A percentile compares a stretch with the other conserved stretches of the same genome.
Conservation (phyloP, 306 rosid species). For the Abrus pulchellus region DNA sequence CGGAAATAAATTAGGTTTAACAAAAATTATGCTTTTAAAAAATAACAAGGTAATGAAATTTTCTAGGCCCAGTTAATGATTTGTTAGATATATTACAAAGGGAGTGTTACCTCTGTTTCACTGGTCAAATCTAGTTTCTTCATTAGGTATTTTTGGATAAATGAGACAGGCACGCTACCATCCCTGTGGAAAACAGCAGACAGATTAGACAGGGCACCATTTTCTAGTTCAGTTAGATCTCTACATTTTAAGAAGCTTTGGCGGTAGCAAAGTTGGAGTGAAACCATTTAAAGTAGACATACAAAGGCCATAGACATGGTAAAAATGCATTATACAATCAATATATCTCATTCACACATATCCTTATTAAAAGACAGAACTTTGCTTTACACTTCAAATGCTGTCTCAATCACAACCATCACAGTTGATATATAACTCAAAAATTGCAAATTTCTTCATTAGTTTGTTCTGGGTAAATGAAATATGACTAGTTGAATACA, state of each 20-base stretch:
- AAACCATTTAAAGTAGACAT: conserved; percentile 27
- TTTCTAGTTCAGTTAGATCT: conserved; percentile 26
- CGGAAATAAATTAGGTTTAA: not conserved
- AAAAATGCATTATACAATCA: conserved; percentile 8
- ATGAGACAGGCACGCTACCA: conserved; percentile 80
- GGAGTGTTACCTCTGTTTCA: conserved; percentile 77
- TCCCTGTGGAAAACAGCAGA: conserved; percentile 66
- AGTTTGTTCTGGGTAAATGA: conserved; percentile 57
- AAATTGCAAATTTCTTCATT: conserved; percentile 48
- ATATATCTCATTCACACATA: not conserved
- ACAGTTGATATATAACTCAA: conserved; percentile 6
- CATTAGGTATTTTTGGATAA: conserved; percentile 82
- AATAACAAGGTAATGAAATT: conserved; percentile 15
- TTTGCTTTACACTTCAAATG: not conserved
- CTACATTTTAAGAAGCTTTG: conserved; percentile 35
- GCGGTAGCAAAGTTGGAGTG: conserved; percentile 22
- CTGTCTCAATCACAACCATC: not conserved
- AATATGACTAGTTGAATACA: not conserved
- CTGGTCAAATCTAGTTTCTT: conserved; percentile 75
- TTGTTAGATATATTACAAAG: conserved; percentile 5
- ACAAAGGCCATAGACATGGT: not conserved
- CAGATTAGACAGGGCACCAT: conserved; percentile 27
- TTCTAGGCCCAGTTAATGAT: conserved; percentile 4
- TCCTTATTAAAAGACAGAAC: conserved; percentile 14
- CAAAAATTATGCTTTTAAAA: conserved; percentile 11